phyloP scores from a whole-genome alignment of 2,329 filamentous ascomycete genomes.

The Niveomyces coronatus region DNA sequence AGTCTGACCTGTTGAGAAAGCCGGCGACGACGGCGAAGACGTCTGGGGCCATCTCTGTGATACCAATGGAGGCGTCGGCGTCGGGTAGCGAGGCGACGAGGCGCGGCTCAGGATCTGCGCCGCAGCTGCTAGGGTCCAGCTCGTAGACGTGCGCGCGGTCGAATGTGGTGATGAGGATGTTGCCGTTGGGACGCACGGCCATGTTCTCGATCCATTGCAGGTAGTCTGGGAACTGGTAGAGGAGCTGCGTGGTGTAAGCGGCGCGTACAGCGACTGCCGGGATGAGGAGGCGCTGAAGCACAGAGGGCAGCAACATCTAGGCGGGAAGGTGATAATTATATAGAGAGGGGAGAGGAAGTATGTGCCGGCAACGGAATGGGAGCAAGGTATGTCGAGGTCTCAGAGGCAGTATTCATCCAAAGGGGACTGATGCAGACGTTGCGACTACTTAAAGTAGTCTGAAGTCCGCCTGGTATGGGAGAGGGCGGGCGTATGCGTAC shows the following conservation, averaged over 20 bases:
- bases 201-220: slow-evolving; percentile 15
- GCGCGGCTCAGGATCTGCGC: slow-evolving; percentile 4
- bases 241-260: background rate
- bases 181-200: slow-evolving; percentile 13
- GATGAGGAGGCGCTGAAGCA: background rate
- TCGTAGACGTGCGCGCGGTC: slow-evolving; percentile 12
- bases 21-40: slow-evolving; percentile 14
- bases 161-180: slow-evolving; percentile 13
- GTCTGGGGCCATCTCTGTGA: slow-evolving; percentile 13
- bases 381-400: background rate
- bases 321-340: background rate
- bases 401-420: no score
- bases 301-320: background rate
- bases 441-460: no score
- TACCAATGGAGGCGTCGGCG: slow-evolving; percentile 11
- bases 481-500: no score
- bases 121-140: slow-evolving; percentile 6
- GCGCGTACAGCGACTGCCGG: slow-evolving; percentile 1
- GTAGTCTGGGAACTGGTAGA: slow-evolving; percentile 12
- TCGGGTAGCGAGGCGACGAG: slow-evolving; percentile 11
- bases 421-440: no score
- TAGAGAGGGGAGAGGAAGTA: background rate
- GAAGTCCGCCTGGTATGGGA: no score
- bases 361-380: background rate
- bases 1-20: slow-evolving; percentile 8